Base-by-base conservation (phyloP, 23 red algal species). In the Gracilaria caudata region DNA sequence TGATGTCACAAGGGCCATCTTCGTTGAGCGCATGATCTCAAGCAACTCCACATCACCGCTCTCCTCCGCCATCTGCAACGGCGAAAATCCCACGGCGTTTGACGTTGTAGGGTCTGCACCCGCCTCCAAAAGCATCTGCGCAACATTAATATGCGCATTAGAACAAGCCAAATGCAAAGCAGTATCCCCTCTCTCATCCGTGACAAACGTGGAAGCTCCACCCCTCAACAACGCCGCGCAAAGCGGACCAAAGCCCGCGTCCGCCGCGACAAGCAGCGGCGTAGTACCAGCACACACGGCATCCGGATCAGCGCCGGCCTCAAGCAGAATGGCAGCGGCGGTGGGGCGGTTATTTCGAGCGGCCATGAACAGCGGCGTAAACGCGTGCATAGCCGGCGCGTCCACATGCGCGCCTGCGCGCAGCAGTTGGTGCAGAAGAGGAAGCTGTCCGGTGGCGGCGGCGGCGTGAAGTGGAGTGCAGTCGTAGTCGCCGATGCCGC, bases 391-490 rank as follows among this genome's bases (percentile, higher is more conserved):
- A 2, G 82, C 82, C 33, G 40, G 23, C 12, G 61, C 82, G 46
- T 86, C 65, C n/a, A 86, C 65, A 7, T 73, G 44, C 4, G 82
- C 82, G 47, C 65, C 61, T 47, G 61, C 61, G 65, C 65, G 47
- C 26, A 86, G 40, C 40, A 86, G 82, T 41, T 55, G 46, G 12
- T 71, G 47, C 8, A 86, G 63, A 21, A 86, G 51, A 29, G 63
- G 60, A 28, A 68, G 41, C 46, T 86, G 82, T 13, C 82, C 82
- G 23, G 82, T 51, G 36, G 82, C 65, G 64, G 82, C 82, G 64
- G 82, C 82, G 25, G 82, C 82, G 49, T 86, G 82, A n/a, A 86
- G 82, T 3, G 82, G 82, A 29, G 82, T 86, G 66, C 64, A 47
- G 82, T 86, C 82, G 26, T 74, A 86, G 7, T 43, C 37, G 64